These are phyloP conservation scores for Drosera spatulata DNA, from an alignment of 179 eudicot genomes.

Conservation along the genomic window DNA sequence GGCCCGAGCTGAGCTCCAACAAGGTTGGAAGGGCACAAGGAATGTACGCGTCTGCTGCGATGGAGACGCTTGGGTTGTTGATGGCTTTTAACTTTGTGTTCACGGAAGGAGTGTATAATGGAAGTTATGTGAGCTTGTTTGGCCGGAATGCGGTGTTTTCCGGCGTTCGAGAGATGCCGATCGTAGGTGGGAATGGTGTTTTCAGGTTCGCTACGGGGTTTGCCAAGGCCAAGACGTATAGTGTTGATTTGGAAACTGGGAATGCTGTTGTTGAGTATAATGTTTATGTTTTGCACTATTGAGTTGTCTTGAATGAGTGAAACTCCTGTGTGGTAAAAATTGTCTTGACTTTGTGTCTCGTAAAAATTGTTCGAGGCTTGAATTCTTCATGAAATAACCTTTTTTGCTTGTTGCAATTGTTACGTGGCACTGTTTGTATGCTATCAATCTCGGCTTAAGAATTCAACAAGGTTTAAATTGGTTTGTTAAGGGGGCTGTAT, in stretches of 20 bases:
- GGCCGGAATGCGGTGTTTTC: slow-evolving; percentile 13
- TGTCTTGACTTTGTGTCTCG: too few relatives aligned
- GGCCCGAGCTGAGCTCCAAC: slow-evolving; percentile 18
- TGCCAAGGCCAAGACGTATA: slow-evolving; percentile 13
- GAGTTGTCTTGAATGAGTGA: too few relatives aligned
- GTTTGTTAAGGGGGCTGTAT: too few relatives aligned
- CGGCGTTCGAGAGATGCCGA: slow-evolving; percentile 19
- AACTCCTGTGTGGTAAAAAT: too few relatives aligned
- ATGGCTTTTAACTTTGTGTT: slow-evolving; percentile 18
- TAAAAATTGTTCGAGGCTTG: too few relatives aligned
- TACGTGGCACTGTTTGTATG: too few relatives aligned
- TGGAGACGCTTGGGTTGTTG: background rate
- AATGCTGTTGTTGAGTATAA: slow-evolving; percentile 17
- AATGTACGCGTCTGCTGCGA: slow-evolving; percentile 15
- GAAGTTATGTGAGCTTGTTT: slow-evolving; percentile 19
- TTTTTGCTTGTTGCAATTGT: too few relatives aligned
- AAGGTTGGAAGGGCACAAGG: slow-evolving; percentile 28
- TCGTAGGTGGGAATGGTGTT: slow-evolving; percentile 24
- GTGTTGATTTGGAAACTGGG: slow-evolving; percentile 11
- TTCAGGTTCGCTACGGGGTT: slow-evolving; percentile 29
- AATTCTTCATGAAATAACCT: too few relatives aligned
- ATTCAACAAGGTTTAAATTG: too few relatives aligned
- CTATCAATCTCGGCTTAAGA: too few relatives aligned
- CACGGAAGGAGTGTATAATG: slow-evolving; percentile 15
- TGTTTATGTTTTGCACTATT: slow-evolving; percentile 21